A percentile compares a stretch with the other conserved stretches of the same genome.
Evolutionary conservation across 106 monocot species (phyloP).

Genomic region (Agapanthus africanus): DNA sequence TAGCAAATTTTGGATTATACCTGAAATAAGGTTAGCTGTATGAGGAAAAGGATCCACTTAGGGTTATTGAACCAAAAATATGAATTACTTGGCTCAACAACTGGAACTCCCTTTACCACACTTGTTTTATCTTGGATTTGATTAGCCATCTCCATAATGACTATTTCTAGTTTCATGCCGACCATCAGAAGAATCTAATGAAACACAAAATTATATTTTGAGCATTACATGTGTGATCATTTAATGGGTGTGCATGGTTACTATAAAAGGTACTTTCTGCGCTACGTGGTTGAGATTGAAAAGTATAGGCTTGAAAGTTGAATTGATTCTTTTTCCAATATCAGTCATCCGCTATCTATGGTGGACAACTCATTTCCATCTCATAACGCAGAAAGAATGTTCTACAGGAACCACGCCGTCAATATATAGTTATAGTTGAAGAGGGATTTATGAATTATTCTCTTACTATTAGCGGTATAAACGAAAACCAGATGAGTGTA

Average conservation of each 20-base stretch:
- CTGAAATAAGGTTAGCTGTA: constrained; percentile 48
- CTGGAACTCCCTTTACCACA: constrained; percentile 41
- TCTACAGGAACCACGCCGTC: no score
- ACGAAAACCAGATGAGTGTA: constrained; percentile 38
- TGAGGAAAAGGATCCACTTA: constrained; percentile 37
- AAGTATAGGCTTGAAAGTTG: no score
- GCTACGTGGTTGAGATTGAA: no score
- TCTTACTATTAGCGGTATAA: constrained; percentile 46
- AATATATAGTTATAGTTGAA: not conserved
- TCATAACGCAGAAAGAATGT: no score
- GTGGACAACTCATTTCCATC: no score
- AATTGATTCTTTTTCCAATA: no score
- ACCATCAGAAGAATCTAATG: constrained; percentile 43
- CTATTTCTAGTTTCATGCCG: constrained; percentile 47
- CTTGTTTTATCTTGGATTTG: constrained; percentile 37
- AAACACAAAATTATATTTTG: not conserved
- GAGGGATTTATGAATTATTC: not conserved
- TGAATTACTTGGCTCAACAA: constrained; percentile 44
- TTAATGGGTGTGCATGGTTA: no score
- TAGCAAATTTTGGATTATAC: constrained; percentile 4
- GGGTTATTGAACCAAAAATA: constrained; percentile 49
- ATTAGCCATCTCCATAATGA: constrained; percentile 55
- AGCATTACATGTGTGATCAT: not conserved
- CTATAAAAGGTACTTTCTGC: no score
- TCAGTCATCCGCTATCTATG: no score